These are phyloP conservation scores for Colletotrichum musae DNA, from an alignment of 2,329 filamentous ascomycete species.

Conservation along the genomic window DNA sequence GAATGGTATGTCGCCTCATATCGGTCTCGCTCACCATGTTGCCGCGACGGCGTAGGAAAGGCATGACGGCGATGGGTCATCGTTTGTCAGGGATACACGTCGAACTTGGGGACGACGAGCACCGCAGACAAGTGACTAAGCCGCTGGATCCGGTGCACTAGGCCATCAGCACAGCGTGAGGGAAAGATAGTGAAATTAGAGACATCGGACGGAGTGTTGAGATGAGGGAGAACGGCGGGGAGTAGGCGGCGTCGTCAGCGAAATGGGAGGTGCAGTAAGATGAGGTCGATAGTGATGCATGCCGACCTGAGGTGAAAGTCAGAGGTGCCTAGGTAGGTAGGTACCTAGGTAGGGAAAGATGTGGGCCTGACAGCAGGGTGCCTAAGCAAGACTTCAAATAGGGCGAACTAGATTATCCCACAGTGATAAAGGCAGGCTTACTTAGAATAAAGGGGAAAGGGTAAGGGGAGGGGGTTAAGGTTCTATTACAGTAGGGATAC, in stretches of 20 bases:
- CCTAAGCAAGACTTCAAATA: too few species aligned
- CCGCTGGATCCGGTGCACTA: slow-evolving; percentile 34
- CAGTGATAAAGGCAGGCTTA: too few species aligned
- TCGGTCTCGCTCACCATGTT: slow-evolving; percentile 72
- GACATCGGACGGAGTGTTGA: slow-evolving; percentile 17
- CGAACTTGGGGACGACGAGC: slow-evolving; percentile 29
- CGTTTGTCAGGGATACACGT: slow-evolving; percentile 40
- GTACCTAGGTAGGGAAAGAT: too few species aligned
- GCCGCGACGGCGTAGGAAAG: slow-evolving; percentile 74
- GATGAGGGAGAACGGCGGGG: neutral
- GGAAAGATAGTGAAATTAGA: slow-evolving; percentile 6
- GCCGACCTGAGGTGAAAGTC: too few species aligned
- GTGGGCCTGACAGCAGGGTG: too few species aligned
- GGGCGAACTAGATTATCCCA: too few species aligned
- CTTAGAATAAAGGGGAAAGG: too few species aligned
- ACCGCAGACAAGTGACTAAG: slow-evolving; percentile 28
- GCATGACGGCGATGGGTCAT: slow-evolving; percentile 65
- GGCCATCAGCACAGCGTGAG: slow-evolving; percentile 34
- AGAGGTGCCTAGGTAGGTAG: too few species aligned
- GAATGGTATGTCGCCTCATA: slow-evolving; percentile 67
- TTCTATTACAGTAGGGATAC: too few species aligned
- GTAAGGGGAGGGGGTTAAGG: too few species aligned
- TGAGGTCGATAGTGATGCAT: slow-evolving; percentile 9
- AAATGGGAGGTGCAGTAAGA: slow-evolving; percentile 19
- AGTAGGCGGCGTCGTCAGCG: neutral